Evolutionary conservation across 805 yeast genomes (phyloP).

Genomic region (Cyberlindnera nakhonratchasimensis): DNA sequence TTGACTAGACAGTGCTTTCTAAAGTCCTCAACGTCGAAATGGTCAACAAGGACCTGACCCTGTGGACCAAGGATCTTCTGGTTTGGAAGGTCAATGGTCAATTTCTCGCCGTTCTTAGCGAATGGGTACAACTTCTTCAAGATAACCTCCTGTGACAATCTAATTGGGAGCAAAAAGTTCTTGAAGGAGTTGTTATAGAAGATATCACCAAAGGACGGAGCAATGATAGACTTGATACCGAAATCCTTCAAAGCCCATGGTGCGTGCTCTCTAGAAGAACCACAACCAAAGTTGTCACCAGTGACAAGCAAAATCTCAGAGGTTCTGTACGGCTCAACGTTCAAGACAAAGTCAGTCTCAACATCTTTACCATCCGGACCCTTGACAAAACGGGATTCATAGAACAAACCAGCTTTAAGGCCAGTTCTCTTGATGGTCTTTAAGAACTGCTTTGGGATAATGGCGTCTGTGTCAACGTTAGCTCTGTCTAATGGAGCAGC

Average conservation of each 20-base stretch:
- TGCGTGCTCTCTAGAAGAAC: conserved; percentile 98
- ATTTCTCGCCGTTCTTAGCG: conserved; percentile 63
- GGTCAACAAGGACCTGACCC: conserved; percentile 72
- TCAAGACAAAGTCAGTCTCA: conserved; percentile 87
- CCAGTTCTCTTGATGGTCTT: conserved; percentile 98
- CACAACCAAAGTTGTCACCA: conserved; percentile 98
- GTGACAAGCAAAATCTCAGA: conserved; percentile 85
- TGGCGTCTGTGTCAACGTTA: conserved; percentile 97
- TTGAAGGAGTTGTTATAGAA: conserved; percentile 96
- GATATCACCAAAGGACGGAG: conserved; percentile 98
- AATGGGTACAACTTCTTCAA: conserved; percentile 69
- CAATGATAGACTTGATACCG: conserved; percentile 93
- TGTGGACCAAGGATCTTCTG: conserved; percentile 70
- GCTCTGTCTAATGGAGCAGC: conserved; percentile 95
- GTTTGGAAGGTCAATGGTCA: conserved; percentile 81
- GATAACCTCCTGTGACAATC: conserved; percentile 79
- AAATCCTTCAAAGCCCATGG: conserved; percentile 99
- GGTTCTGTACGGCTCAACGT: conserved; percentile 74
- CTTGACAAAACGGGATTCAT: conserved; percentile 78
- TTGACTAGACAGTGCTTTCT: conserved; percentile 93
- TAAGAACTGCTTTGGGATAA: conserved; percentile 96
- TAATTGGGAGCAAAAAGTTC: conserved; percentile 90
- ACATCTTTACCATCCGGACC: conserved; percentile 67
- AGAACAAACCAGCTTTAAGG: conserved; percentile 80
- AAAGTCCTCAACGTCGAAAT: conserved; percentile 85